These are phyloP conservation scores for Saccharomyces hybrid DNA, from an alignment of 1,139 yeast genomes.

Conservation along the genomic window DNA sequence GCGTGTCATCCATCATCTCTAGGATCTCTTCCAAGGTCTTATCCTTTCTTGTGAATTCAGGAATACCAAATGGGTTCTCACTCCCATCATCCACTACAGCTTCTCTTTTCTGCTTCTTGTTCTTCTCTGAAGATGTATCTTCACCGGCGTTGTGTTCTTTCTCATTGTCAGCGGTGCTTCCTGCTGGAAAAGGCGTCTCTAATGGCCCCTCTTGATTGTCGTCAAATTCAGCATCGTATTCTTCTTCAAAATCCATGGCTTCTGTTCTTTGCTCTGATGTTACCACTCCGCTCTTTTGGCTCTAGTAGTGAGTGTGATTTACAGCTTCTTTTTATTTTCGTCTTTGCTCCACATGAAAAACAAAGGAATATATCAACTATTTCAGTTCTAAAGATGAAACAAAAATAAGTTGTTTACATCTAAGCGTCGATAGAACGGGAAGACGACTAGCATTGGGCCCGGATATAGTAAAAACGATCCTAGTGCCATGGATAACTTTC, in stretches of 20 bases:
- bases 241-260: conserved; percentile 33
- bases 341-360: conserved; percentile 34
- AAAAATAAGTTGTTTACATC: neutral
- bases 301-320: conserved; percentile 48
- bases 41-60: conserved; percentile 74
- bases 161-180: conserved; percentile 10
- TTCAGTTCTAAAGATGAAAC: neutral
- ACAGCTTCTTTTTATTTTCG: conserved; percentile 38
- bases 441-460: too few relatives aligned
- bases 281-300: conserved; percentile 4
- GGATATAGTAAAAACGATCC: too few relatives aligned
- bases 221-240: conserved; percentile 36
- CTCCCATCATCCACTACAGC: conserved; percentile 17
- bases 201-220: conserved; percentile 37
- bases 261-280: conserved; percentile 6
- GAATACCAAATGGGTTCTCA: conserved; percentile 40
- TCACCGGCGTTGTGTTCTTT: conserved; percentile 5
- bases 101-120: conserved; percentile 14
- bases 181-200: conserved; percentile 13
- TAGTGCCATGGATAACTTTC: conserved; percentile 8
- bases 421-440: conserved; percentile 32
- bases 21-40: conserved; percentile 81
- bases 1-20: conserved; percentile 84
- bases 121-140: neutral
- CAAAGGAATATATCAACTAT: neutral